Percentiles rank a stretch among this genome's conserved stretches.
These are phyloP conservation scores for Aureobasidium zeae DNA, from an alignment of 2,329 filamentous ascomycete species.

Conservation along the genomic window DNA sequence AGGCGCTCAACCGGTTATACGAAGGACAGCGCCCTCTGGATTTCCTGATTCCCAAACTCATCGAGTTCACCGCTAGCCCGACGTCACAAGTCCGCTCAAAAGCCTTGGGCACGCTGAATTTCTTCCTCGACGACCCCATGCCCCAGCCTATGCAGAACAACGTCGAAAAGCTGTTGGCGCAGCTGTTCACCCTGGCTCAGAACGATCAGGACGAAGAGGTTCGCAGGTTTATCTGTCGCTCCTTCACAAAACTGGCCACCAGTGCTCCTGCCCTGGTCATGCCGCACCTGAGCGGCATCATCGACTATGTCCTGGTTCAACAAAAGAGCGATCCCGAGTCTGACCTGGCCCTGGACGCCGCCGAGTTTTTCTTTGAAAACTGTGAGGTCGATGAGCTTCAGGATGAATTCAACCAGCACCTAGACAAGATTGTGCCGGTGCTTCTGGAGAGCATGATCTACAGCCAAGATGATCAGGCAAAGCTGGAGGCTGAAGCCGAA, in stretches of 20 bases:
- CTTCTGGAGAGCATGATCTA: slow-evolving; percentile 94
- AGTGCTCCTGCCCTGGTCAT: slow-evolving; percentile 81
- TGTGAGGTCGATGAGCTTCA: slow-evolving; percentile 79
- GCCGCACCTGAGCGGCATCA: slow-evolving; percentile 77
- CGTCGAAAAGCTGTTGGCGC: slow-evolving; percentile 71
- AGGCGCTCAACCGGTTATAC: slow-evolving; percentile 76
- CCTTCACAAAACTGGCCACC: slow-evolving; percentile 87
- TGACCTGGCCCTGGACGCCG: slow-evolving; percentile 84
- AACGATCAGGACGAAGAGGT: slow-evolving; percentile 72
- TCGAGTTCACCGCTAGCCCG: slow-evolving; percentile 72
- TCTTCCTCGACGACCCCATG: slow-evolving; percentile 73
- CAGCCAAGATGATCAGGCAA: slow-evolving; percentile 80
- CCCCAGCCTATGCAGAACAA: slow-evolving; percentile 65
- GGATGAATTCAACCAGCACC: slow-evolving; percentile 64
- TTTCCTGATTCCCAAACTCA: slow-evolving; percentile 80
- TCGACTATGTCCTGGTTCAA: slow-evolving; percentile 87
- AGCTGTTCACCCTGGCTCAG: slow-evolving; percentile 66
- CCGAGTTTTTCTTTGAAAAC: slow-evolving; percentile 93
- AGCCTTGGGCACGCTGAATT: slow-evolving; percentile 77
- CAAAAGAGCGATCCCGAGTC: slow-evolving; percentile 74
- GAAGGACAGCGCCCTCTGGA: slow-evolving; percentile 80
- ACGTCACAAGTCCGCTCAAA: slow-evolving; percentile 68
- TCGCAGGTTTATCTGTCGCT: slow-evolving; percentile 82
- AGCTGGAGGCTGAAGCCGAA: slow-evolving; percentile 66
- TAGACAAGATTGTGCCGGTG: slow-evolving; percentile 79